phyloP scores from a whole-genome alignment of 805 yeast genomes.

The Candida nanaspora region DNA sequence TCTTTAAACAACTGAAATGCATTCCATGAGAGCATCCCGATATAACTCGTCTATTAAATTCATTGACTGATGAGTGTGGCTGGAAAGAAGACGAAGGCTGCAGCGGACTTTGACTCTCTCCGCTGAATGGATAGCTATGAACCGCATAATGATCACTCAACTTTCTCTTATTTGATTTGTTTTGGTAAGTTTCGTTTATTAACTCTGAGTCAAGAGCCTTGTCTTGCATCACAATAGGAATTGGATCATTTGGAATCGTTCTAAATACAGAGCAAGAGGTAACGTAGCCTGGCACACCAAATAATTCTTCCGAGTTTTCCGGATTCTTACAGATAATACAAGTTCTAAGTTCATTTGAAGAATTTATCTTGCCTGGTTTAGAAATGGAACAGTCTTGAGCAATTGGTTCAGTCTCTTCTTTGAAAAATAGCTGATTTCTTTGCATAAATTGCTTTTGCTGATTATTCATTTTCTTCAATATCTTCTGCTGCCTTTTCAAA shows the following conservation, averaged over 20 bases:
- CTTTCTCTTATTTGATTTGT: neutral
- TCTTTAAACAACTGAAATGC: slow-evolving; percentile 38
- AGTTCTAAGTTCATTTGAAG: slow-evolving; percentile 16
- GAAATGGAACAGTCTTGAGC: neutral
- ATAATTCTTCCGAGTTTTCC: slow-evolving; percentile 35
- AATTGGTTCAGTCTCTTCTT: slow-evolving; percentile 2
- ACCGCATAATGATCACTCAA: neutral
- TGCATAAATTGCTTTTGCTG: slow-evolving; percentile 39
- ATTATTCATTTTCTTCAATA: slow-evolving; percentile 54
- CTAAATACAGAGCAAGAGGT: neutral
- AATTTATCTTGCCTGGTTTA: neutral
- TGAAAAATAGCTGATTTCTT: slow-evolving; percentile 26
- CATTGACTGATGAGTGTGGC: slow-evolving; percentile 4
- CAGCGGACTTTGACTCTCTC: no score
- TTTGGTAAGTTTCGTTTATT: neutral
- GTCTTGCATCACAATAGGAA: slow-evolving; percentile 10
- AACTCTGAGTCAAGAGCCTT: neutral
- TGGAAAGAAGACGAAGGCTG: neutral
- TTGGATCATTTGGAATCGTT: slow-evolving; percentile 7
- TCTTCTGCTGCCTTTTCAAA: slow-evolving; percentile 51
- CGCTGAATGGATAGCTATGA: neutral
- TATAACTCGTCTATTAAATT: slow-evolving; percentile 25
- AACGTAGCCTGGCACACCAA: slow-evolving; percentile 44
- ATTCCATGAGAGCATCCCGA: slow-evolving; percentile 48
- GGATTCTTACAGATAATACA: slow-evolving; percentile 59